Base-by-base conservation (phyloP, 805 yeast species). In the Zygoascus tannicola region DNA sequence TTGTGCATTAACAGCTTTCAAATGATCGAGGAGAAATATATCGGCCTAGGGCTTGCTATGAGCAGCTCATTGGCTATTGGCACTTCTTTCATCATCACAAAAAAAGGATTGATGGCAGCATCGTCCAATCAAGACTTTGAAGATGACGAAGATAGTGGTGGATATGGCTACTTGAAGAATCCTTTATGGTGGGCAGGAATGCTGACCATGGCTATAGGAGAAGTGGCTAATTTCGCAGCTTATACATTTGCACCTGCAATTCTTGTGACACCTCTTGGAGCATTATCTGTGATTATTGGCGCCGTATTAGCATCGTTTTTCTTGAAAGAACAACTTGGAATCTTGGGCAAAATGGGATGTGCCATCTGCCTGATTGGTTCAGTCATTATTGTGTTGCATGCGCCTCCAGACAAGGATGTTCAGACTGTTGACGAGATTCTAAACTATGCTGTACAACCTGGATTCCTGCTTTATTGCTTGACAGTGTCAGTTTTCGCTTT, bases 161-260 rank as follows among this genome's bases (percentile, higher is more conserved):
- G 87, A n/a, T 78, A 71, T 57, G 78, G 81, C 55, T 86, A 86
- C 58, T 66, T 86, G 50, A 78, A 74, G 52, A 85, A 83, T 60
- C 95, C 96, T 10, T 75, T 85, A 32, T 86, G 96, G 96, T 84
- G 94, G 85, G 84, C 90, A 0, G 96, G 96, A 10, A 87, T 87
- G 73, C 56, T 78, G 23, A 78, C 94, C 39, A 67, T 86, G 96
- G 94, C 92, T 2, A 65, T 86, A 19, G 96, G 96, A 4, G 96
- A 86, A 59, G 65, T 86, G 34, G 95, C 95, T 46, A 86, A 86
- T 59, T 86, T 86, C 59, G 95, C 95, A 3, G 96, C 96, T 0
- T 86, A 86, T 59, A 86, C 95, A 1, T 86, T 86, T 71, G 96
- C 96, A 0, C 95, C 96, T 2, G 94, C 95, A 1, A 83, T 87